Evolutionary conservation across 768 basidiomycete species (phyloP).

Genomic region (Suillus tomentosus): DNA sequence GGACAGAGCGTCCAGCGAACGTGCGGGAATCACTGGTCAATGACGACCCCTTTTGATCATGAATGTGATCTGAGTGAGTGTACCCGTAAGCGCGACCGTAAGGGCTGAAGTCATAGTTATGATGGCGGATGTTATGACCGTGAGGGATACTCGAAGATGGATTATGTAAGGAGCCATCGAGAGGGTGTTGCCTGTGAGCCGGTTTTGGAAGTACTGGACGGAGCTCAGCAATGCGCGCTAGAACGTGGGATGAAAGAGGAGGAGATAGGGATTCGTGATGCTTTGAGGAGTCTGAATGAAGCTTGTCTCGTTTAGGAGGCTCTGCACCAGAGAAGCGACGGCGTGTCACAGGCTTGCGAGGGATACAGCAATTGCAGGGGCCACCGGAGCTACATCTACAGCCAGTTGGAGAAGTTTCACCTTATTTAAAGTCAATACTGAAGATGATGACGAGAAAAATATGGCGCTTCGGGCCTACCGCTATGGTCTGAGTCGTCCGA

Average conservation of each 20-base stretch:
- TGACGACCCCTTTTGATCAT: conserved; percentile 24
- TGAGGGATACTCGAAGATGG: conserved; percentile 49
- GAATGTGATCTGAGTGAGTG: conserved; percentile 37
- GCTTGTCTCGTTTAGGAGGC: conserved; percentile 32
- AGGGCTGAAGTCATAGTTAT: conserved; percentile 59
- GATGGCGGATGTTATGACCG: conserved; percentile 44
- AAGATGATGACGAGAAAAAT: conserved; percentile 38
- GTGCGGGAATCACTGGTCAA: conserved; percentile 22
- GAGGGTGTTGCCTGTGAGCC: conserved; percentile 21
- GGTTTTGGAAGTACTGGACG: conserved; percentile 75
- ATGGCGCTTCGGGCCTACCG: conserved; percentile 59
- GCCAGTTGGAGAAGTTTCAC: conserved; percentile 44
- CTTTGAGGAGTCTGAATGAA: conserved; percentile 22
- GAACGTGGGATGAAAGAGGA: conserved; percentile 47
- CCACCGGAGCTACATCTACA: conserved; percentile 51
- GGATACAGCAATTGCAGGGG: conserved; percentile 60
- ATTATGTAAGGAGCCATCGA: conserved; percentile 45
- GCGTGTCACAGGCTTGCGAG: conserved; percentile 44
- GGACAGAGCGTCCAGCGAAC: conserved; percentile 26
- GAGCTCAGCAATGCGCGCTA: conserved; percentile 62
- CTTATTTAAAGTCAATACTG: conserved; percentile 49
- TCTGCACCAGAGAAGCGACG: conserved; percentile 32
- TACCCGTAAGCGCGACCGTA: conserved; percentile 69
- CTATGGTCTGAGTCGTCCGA: conserved; percentile 67
- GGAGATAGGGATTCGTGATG: conserved; percentile 18